These are phyloP conservation scores for Lachnellula suecica DNA, from an alignment of 2,329 filamentous ascomycete species.

Conservation along the genomic window DNA sequence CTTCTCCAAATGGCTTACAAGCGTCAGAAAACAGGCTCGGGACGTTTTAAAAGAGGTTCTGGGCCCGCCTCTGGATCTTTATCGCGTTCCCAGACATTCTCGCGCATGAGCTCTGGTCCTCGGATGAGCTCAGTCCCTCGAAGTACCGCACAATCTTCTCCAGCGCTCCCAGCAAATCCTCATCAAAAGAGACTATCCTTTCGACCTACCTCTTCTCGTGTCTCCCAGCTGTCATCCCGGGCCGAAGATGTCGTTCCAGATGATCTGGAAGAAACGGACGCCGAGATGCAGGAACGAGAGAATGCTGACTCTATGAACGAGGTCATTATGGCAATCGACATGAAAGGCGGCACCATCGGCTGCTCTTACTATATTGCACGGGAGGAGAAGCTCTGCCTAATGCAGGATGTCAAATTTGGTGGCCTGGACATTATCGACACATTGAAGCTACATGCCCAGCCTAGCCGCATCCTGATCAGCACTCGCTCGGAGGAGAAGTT, in stretches of 20 bases:
- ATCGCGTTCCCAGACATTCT: conserved; percentile 15
- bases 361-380: conserved; percentile 79
- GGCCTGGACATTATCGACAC: conserved; percentile 69
- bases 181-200: conserved; percentile 22
- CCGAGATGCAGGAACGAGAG: conserved; percentile 32
- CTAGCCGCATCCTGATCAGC: conserved; percentile 53
- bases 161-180: conserved; percentile 13
- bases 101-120: conserved; percentile 18
- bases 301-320: conserved; percentile 59
- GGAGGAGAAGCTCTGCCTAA: conserved; percentile 69
- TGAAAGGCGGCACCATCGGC: conserved; percentile 69
- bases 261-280: conserved; percentile 29
- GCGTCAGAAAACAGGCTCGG: conserved; percentile 20
- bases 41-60: conserved; percentile 8
- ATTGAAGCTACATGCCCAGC: conserved; percentile 52
- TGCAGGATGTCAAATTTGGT: conserved; percentile 72
- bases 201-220: not conserved
- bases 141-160: conserved; percentile 16
- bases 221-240: conserved; percentile 3
- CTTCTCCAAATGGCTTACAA: conserved; percentile 27
- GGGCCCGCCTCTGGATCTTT: conserved; percentile 9
- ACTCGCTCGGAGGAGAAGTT: conserved; percentile 32
- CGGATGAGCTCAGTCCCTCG: conserved; percentile 20
- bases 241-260: conserved; percentile 8
- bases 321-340: conserved; percentile 77